Base-by-base conservation (phyloP, 2,329 filamentous ascomycete species). In the Alternaria metachromatica region DNA sequence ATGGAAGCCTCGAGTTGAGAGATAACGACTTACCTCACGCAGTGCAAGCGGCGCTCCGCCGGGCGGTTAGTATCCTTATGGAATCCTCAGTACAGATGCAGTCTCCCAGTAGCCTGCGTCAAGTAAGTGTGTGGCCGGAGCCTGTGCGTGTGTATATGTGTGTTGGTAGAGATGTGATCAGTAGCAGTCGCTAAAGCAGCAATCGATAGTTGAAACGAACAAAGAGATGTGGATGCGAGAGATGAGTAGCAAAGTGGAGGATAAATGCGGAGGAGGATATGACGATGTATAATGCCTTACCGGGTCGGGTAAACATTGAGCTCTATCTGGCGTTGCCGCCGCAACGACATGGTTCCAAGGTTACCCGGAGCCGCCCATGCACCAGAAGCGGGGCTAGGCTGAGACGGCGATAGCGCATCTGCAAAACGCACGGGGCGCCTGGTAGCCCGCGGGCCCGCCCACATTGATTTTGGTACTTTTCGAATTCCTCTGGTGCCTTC, bases 31-130 rank as follows among this genome's bases (percentile, higher is more conserved):
- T 80, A 93, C 91, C 90, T 94, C 90, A 90, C 90, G 90, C 90
- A 93, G 89, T 87, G 89, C 90, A 91, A 92, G 89, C 90, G 89
- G 89, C 88, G 79, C 72, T 86, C 87, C 88, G 90, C 90, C 90
- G 90, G 91, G 90, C 89, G 81, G 79, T 78, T 82, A 77, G 80
- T 78, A 76, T 82, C 73, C 73, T 82, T 83, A 82, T 75, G 73
- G 78, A 76, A 71, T 79, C 78, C 75, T 81, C 82, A 79, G 73
- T 80, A 79, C 77, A 79, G 76, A 71, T 75, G 74, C 73, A 78
- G 76, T 80, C 75, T 78, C 76, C 74, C 73, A 74, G 69, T 64
- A 76, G 70, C 75, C 78, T 79, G 72, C 69, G 53, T 78, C 76
- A 73, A 72, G 74, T 78, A 75, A 77, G 77, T 78, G 65, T 72